These are phyloP conservation scores for Incumbomyces lentus DNA, from an alignment of 2,329 filamentous ascomycete genomes.

Conservation along the genomic window DNA sequence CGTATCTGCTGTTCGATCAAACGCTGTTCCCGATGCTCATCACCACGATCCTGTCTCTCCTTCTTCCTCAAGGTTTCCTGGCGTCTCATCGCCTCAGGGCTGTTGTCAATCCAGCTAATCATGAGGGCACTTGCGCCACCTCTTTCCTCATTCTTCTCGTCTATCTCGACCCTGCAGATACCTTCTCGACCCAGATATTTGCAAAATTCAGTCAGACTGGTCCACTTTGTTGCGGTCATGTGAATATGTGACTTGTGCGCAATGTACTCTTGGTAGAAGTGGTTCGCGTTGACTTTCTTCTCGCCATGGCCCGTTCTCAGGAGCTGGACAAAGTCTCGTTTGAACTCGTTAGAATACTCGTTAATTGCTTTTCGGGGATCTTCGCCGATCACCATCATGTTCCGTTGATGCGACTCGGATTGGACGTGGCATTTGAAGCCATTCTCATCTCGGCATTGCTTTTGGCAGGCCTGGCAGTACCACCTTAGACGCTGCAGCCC, in stretches of 20 bases:
- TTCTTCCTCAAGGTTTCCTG: constrained; percentile 73
- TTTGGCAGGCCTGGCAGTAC: constrained; percentile 79
- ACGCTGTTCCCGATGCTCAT: constrained; percentile 78
- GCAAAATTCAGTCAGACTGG: constrained; percentile 77
- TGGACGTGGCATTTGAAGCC: constrained; percentile 83
- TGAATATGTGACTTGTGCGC: constrained; percentile 78
- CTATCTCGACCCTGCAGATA: constrained; percentile 82
- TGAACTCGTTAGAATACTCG: constrained; percentile 71
- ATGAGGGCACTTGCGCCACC: constrained; percentile 43
- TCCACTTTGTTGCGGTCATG: constrained; percentile 89
- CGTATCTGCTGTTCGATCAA: constrained; percentile 76
- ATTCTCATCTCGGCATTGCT: constrained; percentile 74
- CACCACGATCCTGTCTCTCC: constrained; percentile 78
- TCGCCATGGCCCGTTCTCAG: constrained; percentile 79
- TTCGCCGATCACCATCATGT: constrained; percentile 79
- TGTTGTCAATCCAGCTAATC: constrained; percentile 85
- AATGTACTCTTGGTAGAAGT: constrained; percentile 94
- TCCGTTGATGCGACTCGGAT: constrained; percentile 76
- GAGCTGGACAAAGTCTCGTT: constrained; percentile 65
- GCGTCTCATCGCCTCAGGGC: constrained; percentile 68
- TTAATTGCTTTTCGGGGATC: constrained; percentile 76
- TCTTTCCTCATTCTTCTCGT: constrained; percentile 51
- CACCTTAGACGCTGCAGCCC: constrained; percentile 68
- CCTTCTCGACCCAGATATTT: constrained; percentile 79
- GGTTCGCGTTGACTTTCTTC: constrained; percentile 79